Evolutionary conservation across 129 eudicot species (phyloP), one percentile per base, ranked within the genome.

Genomic region (Flaveria bidentis): DNA sequence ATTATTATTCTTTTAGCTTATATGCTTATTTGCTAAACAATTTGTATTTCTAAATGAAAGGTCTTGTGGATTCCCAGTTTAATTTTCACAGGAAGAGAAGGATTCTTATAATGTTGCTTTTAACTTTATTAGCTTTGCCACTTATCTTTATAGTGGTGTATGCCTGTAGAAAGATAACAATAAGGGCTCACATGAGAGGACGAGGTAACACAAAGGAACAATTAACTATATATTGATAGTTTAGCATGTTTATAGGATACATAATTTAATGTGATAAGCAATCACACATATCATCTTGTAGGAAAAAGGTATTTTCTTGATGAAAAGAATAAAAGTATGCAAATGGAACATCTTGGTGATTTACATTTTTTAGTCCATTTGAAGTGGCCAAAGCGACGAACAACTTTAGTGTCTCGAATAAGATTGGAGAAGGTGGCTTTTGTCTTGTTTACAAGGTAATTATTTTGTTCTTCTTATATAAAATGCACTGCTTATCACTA

Each of bases 121-220:
- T 44, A 25, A 58, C 28, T 60, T 44, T 44, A 23, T 58, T 45
- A 4, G 58, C n/a, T 9, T 0, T n/a, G n/a, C 26, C 62, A 18
- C 42, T 74, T 42, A 23, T 74, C 69, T 41, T 9, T 74, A 55
- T 49, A 13, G 42, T 73, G 22, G 78, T 0, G 10, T 52, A 30
- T 14, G 7, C 15, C 26, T 50, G 18, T 52, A 56, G 28, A 36
- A 28, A 49, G 16, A 13, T 49, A 49, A 49, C 14, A 17, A 49
- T 4, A 49, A 2, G 5, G 5, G 53, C 16, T 13, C 53, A 49
- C 17, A 13, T 14, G 53, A 49, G 5, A 49, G 1, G n/a, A 49
- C 49, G 6, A 36, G 64, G 64, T 53, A 53, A 72, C 17, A 39
- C 16, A 51, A 30, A 50, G 9, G 26, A n/a, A 14, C 26, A 16